Evolutionary conservation across 2,329 filamentous ascomycete species (phyloP).

Genomic region (Pezizomycotina sp.): DNA sequence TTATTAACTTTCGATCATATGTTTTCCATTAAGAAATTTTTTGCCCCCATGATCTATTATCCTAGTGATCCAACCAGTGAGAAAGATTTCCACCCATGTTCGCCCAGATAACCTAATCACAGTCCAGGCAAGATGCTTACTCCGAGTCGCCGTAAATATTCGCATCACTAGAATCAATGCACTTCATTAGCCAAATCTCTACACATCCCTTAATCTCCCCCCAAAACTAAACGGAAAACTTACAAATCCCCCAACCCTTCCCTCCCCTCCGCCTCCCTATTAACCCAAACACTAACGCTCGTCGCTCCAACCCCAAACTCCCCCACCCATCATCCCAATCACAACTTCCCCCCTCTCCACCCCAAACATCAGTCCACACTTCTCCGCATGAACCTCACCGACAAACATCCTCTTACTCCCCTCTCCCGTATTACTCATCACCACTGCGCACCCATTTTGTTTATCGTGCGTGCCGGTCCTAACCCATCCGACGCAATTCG

Average conservation of each 20-base stretch:
- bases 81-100: too few species aligned
- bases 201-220: background rate
- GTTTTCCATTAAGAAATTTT: too few species aligned
- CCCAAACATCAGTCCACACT: conserved; percentile 47
- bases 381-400: conserved; percentile 43
- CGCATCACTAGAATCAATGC: conserved; percentile 9
- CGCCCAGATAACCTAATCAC: too few species aligned
- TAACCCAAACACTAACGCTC: conserved; percentile 47
- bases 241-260: conserved; percentile 33
- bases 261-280: conserved; percentile 38
- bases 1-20: too few species aligned
- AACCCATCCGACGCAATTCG: conserved; percentile 46
- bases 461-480: conserved; percentile 35
- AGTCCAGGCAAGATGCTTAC: too few species aligned
- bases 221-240: conserved; percentile 20
- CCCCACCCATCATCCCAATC: conserved; percentile 46
- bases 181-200: background rate
- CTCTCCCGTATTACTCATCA: conserved; percentile 39
- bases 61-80: too few species aligned
- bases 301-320: conserved; percentile 37
- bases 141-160: conserved; percentile 16
- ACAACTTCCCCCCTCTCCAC: conserved; percentile 39
- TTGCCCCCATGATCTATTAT: too few species aligned
- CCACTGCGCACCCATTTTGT: conserved; percentile 36
- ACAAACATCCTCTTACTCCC: conserved; percentile 45